Evolutionary conservation across 257 asterid genomes (phyloP).

Genomic region (Schizonepeta tenuifolia): DNA sequence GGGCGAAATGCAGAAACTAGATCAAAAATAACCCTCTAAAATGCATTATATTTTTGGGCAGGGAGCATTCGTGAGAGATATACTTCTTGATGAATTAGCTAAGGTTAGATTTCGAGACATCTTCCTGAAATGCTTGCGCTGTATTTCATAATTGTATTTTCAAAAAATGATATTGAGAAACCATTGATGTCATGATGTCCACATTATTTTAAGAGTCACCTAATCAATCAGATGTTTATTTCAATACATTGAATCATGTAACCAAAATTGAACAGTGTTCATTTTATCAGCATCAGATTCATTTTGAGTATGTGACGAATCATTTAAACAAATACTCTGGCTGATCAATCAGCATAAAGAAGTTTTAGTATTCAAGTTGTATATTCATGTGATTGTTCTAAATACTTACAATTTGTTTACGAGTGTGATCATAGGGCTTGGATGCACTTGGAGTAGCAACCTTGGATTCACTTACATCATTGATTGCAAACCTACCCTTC

Average conservation of each 20-base stretch:
- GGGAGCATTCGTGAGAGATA: conserved; percentile 86
- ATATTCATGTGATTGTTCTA: not conserved
- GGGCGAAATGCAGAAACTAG: conserved; percentile 12
- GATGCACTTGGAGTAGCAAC: conserved; percentile 91
- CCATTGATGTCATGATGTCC: conserved; percentile 9
- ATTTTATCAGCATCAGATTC: not conserved
- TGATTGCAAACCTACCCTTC: conserved; percentile 62
- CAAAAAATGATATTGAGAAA: conserved; percentile 13
- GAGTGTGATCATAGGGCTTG: conserved; percentile 67
- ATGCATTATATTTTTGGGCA: conserved; percentile 42
- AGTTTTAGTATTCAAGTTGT: too few species aligned
- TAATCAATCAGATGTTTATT: not conserved
- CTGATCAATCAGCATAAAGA: not conserved
- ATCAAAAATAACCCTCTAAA: not conserved
- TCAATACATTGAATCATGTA: not conserved
- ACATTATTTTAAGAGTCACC: not conserved
- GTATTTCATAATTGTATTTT: conserved; percentile 7
- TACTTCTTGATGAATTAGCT: conserved; percentile 77
- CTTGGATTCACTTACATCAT: conserved; percentile 61
- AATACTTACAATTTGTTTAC: conserved; percentile 29
- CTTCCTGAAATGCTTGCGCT: conserved; percentile 6
- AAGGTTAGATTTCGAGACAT: conserved; percentile 58
- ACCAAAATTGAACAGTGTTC: not conserved
- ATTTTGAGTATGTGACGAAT: not conserved
- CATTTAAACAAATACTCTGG: not conserved